Conservation (phyloP, 352 stramenopile genomes). For the Globisporangium alternatum region DNA sequence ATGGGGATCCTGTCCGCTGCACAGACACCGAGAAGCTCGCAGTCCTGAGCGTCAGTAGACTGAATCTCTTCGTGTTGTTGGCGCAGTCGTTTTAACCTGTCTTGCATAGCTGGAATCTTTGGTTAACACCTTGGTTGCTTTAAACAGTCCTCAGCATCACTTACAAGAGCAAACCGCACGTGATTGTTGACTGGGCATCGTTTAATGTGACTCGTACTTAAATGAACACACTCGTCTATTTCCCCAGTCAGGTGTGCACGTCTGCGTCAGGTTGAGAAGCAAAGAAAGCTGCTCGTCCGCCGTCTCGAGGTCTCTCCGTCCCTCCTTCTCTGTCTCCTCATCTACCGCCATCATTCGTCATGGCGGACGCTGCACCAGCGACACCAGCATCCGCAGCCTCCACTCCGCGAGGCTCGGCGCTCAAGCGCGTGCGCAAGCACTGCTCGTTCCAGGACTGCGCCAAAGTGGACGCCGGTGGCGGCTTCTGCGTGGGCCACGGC, state of each 20-base stretch:
- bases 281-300: no score
- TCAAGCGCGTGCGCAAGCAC: constrained; percentile 42
- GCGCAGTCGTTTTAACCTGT: no score
- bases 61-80: background rate
- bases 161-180: no score
- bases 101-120: no score
- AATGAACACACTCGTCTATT: background rate
- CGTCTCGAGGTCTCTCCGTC: background rate
- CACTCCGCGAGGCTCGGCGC: constrained; percentile 12
- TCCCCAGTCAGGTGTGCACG: no score
- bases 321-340: background rate
- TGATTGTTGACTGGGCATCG: background rate
- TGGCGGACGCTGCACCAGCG: background rate
- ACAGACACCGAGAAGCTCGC: background rate
- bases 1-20: constrained; percentile 31
- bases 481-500: constrained; percentile 81
- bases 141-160: no score
- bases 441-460: constrained; percentile 51
- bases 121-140: no score
- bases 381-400: background rate
- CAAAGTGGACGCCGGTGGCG: constrained; percentile 77
- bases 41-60: background rate
- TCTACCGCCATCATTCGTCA: background rate
- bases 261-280: background rate
- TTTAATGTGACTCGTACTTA: background rate